Evolutionary conservation across 1,284 basidiomycete genomes (phyloP).

Genomic region (Filobasidium uniguttulatum): DNA sequence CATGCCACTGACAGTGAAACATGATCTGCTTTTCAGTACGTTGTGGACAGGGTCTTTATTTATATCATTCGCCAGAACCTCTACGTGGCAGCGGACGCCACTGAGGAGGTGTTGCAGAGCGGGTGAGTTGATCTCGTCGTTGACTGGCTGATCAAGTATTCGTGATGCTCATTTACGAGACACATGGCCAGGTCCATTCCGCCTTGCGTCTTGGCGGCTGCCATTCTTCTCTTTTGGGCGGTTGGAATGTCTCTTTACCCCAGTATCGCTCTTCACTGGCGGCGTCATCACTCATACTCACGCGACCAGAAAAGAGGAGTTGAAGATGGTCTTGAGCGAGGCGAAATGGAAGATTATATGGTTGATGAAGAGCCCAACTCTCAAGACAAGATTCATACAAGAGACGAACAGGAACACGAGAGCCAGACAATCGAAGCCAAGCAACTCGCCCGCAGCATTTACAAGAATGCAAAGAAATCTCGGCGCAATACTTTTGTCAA

Average conservation of each 20-base stretch:
- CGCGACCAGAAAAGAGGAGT: neutral
- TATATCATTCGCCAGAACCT: neutral
- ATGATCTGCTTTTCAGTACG: neutral
- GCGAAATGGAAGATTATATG: neutral
- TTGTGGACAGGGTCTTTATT: neutral
- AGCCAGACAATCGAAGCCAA: no score
- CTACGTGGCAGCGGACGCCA: neutral
- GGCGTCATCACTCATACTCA: neutral
- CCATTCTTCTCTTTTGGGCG: neutral
- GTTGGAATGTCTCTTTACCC: neutral
- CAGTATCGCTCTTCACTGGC: neutral
- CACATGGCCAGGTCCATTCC: neutral
- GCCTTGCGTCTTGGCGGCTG: neutral
- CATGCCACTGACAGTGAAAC: no score
- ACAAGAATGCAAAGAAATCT: neutral
- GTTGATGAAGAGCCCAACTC: no score
- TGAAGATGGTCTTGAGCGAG: slow-evolving; percentile 1
- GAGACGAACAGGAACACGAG: no score
- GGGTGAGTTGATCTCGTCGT: neutral
- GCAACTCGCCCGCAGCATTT: no score
- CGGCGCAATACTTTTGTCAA: no score
- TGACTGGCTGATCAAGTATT: no score
- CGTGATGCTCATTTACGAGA: no score
- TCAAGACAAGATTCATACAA: no score
- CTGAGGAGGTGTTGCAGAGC: neutral